phyloP scores from a whole-genome alignment of 495 filamentous ascomycete genomes.

The Penicillium psychrofluorescens region DNA sequence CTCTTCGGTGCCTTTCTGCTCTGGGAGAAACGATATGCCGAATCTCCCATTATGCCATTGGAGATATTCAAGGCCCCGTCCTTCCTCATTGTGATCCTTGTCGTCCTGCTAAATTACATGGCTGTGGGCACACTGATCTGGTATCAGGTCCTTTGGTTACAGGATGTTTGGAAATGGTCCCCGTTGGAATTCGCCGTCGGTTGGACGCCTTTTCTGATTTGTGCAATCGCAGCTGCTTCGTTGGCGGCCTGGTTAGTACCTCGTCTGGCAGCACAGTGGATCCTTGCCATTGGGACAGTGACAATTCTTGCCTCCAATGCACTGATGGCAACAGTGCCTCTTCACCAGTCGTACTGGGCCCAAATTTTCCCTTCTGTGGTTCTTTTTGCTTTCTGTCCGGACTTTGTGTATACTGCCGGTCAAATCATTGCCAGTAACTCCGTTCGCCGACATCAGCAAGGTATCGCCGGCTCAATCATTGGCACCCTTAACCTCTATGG shows the following conservation, averaged over 20 bases:
- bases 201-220: conserved; percentile 36
- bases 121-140: conserved; percentile 40
- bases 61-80: conserved; percentile 44
- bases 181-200: conserved; percentile 36
- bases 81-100: conserved; percentile 39
- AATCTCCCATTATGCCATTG: conserved; percentile 41
- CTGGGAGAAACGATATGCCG: conserved; percentile 39
- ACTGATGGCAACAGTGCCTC: conserved; percentile 41
- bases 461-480: conserved; percentile 41
- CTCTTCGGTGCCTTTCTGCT: conserved; percentile 33
- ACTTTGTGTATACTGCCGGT: conserved; percentile 43
- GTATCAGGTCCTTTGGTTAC: conserved; percentile 41
- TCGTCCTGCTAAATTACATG: conserved; percentile 46
- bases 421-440: conserved; percentile 50
- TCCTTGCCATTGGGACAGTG: conserved; percentile 38
- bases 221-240: conserved; percentile 28
- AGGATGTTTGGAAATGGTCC: conserved; percentile 37
- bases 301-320: conserved; percentile 29
- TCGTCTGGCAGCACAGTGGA: conserved; percentile 41
- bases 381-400: conserved; percentile 38
- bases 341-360: conserved; percentile 44
- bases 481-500: conserved; percentile 43
- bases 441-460: conserved; percentile 41
- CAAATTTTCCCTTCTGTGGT: conserved; percentile 43
- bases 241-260: conserved; percentile 44